Percentiles rank a stretch among this genome's conserved stretches.
Evolutionary conservation across 495 filamentous ascomycete species (phyloP).

Genomic region (Podospora pseudocomata): DNA sequence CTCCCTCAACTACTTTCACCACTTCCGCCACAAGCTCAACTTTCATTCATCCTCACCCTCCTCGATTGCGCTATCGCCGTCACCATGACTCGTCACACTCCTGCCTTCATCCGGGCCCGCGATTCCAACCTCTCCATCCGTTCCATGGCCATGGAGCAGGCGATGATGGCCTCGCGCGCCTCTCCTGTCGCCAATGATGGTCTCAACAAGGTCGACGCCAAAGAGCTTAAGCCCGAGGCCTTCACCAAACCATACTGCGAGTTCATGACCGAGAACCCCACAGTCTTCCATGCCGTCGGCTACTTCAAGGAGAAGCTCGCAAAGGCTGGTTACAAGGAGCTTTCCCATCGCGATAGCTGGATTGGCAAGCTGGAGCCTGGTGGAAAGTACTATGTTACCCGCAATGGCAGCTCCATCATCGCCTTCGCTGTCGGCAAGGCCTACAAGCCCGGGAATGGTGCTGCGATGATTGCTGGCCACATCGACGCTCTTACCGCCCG

Average conservation of each 20-base stretch:
- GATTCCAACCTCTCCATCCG: conserved; percentile 42
- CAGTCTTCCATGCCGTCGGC: conserved; percentile 82
- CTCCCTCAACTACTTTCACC: not conserved
- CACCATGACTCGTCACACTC: conserved; percentile 41
- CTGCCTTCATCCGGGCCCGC: conserved; percentile 40
- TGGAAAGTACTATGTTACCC: conserved; percentile 82
- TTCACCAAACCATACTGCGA: conserved; percentile 83
- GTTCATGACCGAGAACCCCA: conserved; percentile 87
- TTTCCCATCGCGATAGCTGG: conserved; percentile 79
- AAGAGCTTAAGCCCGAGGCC: conserved; percentile 48
- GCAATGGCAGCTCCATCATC: conserved; percentile 82
- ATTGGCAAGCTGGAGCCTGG: conserved; percentile 65
- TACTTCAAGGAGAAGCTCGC: conserved; percentile 69
- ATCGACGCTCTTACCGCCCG: conserved; percentile 86
- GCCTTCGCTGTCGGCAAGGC: conserved; percentile 80
- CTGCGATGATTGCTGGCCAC: conserved; percentile 78
- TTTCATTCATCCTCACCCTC: not conserved
- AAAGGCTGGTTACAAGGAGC: conserved; percentile 67
- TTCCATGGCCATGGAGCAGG: conserved; percentile 25
- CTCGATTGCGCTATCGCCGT: not conserved
- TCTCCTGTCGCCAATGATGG: conserved; percentile 13
- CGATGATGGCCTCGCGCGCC: conserved; percentile 18
- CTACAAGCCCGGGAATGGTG: conserved; percentile 83
- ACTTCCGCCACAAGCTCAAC: not conserved
- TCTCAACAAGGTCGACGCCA: conserved; percentile 29